Percentiles rank a stretch among this genome's conserved stretches.
phyloP scores from a whole-genome alignment of 805 yeast species.

The Naumovozyma castellii region DNA sequence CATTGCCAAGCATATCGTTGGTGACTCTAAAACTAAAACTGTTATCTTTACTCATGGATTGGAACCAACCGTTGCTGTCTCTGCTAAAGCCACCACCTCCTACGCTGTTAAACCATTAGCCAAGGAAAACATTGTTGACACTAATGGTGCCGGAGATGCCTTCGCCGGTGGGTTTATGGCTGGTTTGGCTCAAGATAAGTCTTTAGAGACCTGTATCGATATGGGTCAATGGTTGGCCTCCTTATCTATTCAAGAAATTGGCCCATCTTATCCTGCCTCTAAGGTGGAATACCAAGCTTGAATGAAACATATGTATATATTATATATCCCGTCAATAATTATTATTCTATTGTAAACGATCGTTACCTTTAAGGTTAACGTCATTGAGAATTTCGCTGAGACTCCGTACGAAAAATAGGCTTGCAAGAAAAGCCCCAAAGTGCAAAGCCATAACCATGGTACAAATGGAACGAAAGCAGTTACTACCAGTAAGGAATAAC shows the following conservation, averaged over 20 bases:
- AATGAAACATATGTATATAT: too few relatives aligned
- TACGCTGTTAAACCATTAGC: conserved; percentile 68
- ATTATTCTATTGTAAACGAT: too few relatives aligned
- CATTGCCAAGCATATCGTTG: conserved; percentile 64
- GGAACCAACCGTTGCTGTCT: conserved; percentile 77
- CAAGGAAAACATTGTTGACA: conserved; percentile 63
- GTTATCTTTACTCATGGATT: conserved; percentile 94
- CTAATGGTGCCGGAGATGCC: conserved; percentile 99
- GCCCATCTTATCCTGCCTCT: conserved; percentile 75
- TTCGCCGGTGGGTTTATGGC: conserved; percentile 95
- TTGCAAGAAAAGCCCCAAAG: not conserved
- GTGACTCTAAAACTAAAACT: conserved; percentile 65
- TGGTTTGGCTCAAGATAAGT: conserved; percentile 67
- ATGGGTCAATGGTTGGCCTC: conserved; percentile 97
- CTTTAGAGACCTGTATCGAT: conserved; percentile 52
- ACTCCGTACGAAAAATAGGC: too few relatives aligned
- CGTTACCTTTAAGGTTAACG: too few relatives aligned
- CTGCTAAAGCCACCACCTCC: conserved; percentile 40
- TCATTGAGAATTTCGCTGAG: too few relatives aligned
- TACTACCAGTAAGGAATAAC: too few relatives aligned
- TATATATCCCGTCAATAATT: too few relatives aligned
- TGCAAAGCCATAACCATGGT: not conserved
- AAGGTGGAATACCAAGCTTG: conserved; percentile 33
- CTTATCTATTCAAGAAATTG: conserved; percentile 82
- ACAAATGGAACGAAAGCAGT: too few relatives aligned